Conservation (phyloP, 345 rosid species). For the sweet orange (Citrus sinensis) region DNA sequence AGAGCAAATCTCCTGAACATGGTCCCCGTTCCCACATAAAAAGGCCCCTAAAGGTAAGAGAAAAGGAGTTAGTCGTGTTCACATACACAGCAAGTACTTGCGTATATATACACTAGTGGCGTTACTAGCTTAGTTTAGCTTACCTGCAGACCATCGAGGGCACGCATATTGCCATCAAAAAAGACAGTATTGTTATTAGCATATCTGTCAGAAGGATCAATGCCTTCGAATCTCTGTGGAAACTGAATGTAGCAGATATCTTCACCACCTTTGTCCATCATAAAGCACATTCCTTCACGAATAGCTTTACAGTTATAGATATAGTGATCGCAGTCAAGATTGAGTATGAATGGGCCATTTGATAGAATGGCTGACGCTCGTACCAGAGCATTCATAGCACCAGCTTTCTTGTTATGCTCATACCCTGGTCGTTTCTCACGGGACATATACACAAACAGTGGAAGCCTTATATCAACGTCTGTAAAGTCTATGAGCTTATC, state of each 20-base stretch:
- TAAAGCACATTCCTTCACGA: constrained; percentile 95
- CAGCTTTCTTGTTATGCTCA: constrained; percentile 97
- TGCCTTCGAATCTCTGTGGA: constrained; percentile 97
- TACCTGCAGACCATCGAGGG: constrained; percentile 94
- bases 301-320: constrained; percentile 80
- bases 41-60: constrained; percentile 55
- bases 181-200: constrained; percentile 94
- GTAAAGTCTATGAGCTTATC: constrained; percentile 76
- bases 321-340: constrained; percentile 97
- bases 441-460: constrained; percentile 86
- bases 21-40: constrained; percentile 90
- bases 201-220: constrained; percentile 92
- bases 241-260: constrained; percentile 87
- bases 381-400: constrained; percentile 92
- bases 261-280: constrained; percentile 97
- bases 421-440: constrained; percentile 93
- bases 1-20: constrained; percentile 92
- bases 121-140: neutral
- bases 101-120: neutral
- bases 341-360: constrained; percentile 93
- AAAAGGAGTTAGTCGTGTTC: neutral
- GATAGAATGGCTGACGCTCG: constrained; percentile 85
- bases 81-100: no score
- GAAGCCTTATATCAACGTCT: constrained; percentile 75
- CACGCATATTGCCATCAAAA: constrained; percentile 97